Conservation (phyloP, 176 grass and related monocot genomes). For the Rhynchospora tenuis region DNA sequence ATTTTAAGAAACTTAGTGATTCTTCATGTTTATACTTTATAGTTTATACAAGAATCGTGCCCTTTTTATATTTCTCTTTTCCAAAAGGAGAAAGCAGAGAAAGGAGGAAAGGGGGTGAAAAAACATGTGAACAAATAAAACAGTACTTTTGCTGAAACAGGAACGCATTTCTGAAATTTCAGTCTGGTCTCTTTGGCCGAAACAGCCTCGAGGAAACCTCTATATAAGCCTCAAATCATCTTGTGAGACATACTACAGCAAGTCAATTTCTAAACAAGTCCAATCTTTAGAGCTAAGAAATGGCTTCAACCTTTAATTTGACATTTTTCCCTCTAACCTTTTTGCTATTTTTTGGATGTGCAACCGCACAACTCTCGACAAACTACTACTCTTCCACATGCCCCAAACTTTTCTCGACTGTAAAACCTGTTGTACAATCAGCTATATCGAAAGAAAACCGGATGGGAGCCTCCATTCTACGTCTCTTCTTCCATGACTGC, state of each 20-base stretch:
- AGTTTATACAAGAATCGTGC: neutral
- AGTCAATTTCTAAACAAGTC: constrained; percentile 14
- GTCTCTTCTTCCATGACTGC: constrained; percentile 84
- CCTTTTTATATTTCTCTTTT: neutral
- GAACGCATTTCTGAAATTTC: neutral
- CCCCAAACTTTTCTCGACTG: constrained; percentile 27
- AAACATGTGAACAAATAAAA: neutral
- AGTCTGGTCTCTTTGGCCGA: neutral
- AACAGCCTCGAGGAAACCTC: neutral
- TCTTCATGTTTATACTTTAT: no score
- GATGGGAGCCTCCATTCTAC: constrained; percentile 52
- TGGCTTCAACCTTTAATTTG: constrained; percentile 8
- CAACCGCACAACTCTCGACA: constrained; percentile 3
- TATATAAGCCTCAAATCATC: constrained; percentile 1
- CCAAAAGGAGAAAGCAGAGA: neutral
- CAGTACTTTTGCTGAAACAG: neutral
- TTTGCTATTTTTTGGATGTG: neutral
- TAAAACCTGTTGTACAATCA: constrained; percentile 30
- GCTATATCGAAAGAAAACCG: constrained; percentile 25
- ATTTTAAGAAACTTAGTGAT: no score
- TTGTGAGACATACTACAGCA: neutral
- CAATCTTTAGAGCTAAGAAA: constrained; percentile 1
- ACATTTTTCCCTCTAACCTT: neutral
- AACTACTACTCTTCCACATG: constrained; percentile 49
- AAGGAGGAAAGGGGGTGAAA: neutral